A percentile compares a stretch with the other conserved stretches of the same genome.
phyloP scores from a whole-genome alignment of 2,329 filamentous ascomycete genomes.

The Penicillium oxalicum region DNA sequence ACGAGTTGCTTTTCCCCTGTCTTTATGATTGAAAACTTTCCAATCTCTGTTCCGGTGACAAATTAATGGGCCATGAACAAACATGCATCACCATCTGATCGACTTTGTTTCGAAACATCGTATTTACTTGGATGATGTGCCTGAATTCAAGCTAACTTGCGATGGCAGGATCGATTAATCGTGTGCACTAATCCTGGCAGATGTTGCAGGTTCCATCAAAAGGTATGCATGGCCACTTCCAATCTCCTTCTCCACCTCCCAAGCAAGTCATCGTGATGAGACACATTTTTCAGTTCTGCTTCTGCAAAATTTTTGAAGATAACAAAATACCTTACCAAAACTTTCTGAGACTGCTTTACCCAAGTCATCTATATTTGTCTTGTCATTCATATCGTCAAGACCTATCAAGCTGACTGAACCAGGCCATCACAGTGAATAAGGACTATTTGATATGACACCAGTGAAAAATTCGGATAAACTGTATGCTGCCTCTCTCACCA shows the following conservation, averaged over 20 bases:
- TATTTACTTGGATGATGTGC: background rate
- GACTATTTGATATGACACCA: no score
- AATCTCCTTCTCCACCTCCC: conserved; percentile 1
- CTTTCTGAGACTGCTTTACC: conserved; percentile 38
- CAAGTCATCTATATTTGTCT: conserved; percentile 10
- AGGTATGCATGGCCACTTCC: conserved; percentile 12
- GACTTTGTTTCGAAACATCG: conserved; percentile 6
- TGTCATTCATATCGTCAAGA: conserved; percentile 4
- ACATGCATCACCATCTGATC: conserved; percentile 59
- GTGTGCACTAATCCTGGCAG: no score
- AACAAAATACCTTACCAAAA: conserved; percentile 54
- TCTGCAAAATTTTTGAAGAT: conserved; percentile 55
- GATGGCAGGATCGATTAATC: background rate
- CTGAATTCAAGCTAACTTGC: background rate
- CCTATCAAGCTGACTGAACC: conserved; percentile 15
- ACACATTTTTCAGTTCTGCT: conserved; percentile 57
- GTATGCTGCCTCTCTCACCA: background rate
- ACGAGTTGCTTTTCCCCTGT: conserved; percentile 9
- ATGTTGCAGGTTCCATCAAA: background rate
- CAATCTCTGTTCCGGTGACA: conserved; percentile 50
- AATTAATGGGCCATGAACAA: conserved; percentile 50
- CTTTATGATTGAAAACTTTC: conserved; percentile 48
- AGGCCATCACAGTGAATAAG: conserved; percentile 7
- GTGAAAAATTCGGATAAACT: background rate
- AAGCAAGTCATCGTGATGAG: conserved; percentile 40